These are phyloP conservation scores for Plasmopara viticola DNA, from an alignment of 352 stramenopile genomes.

Conservation along the genomic window DNA sequence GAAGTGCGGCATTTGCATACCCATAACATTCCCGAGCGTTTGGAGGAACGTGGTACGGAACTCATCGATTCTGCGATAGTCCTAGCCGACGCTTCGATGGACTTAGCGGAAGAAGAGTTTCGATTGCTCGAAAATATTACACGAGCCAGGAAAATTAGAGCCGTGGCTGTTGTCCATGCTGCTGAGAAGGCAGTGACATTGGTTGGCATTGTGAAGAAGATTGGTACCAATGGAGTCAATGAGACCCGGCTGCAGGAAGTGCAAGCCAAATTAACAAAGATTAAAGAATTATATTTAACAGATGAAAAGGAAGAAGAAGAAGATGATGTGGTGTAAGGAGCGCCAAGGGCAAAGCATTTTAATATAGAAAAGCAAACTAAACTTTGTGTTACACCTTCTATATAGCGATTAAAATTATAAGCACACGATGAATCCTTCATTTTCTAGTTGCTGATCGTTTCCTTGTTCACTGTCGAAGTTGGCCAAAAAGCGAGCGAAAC, in stretches of 20 bases:
- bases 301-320: slow-evolving; percentile 75
- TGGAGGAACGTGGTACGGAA: slow-evolving; percentile 56
- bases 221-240: slow-evolving; percentile 57
- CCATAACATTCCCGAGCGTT: slow-evolving; percentile 60
- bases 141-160: slow-evolving; percentile 76
- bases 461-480: slow-evolving; percentile 34
- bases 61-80: slow-evolving; percentile 54
- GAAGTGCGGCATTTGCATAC: slow-evolving; percentile 55
- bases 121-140: slow-evolving; percentile 52
- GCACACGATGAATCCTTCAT: slow-evolving; percentile 12
- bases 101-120: slow-evolving; percentile 78
- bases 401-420: background rate
- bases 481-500: slow-evolving; percentile 79
- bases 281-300: slow-evolving; percentile 58
- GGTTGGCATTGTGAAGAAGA: slow-evolving; percentile 80
- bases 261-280: slow-evolving; percentile 31
- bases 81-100: slow-evolving; percentile 62
- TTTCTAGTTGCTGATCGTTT: slow-evolving; percentile 18
- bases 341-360: too few species aligned
- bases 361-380: too few species aligned
- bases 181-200: slow-evolving; percentile 71
- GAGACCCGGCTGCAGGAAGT: slow-evolving; percentile 36
- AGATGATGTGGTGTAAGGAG: slow-evolving; percentile 74
- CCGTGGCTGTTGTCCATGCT: slow-evolving; percentile 55
- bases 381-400: too few species aligned